Evolutionary conservation across 371 early-diverging fungal genomes (phyloP).

Genomic region (Gilbertella persicaria): DNA sequence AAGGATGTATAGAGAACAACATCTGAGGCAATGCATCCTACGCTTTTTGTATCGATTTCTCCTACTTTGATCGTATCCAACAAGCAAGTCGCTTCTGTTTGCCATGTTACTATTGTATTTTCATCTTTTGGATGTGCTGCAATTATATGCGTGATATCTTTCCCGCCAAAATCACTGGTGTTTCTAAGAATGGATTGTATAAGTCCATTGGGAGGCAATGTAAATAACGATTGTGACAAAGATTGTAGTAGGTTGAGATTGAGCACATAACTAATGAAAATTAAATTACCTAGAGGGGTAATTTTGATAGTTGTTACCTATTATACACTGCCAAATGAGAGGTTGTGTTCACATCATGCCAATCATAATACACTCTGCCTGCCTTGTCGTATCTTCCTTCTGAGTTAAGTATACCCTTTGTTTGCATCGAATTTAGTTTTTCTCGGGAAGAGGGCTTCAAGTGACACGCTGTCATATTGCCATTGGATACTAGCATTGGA

Average conservation of each 20-base stretch:
- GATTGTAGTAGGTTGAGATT: constrained; percentile 44
- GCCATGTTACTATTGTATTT: constrained; percentile 24
- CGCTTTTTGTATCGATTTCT: constrained; percentile 71
- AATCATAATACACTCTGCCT: constrained; percentile 72
- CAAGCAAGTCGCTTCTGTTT: constrained; percentile 59
- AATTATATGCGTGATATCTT: constrained; percentile 44
- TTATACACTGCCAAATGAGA: constrained; percentile 74
- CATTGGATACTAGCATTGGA: constrained; percentile 50
- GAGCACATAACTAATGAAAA: constrained; percentile 39
- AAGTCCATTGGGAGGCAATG: constrained; percentile 35
- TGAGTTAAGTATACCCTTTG: constrained; percentile 36
- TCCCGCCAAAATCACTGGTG: constrained; percentile 27
- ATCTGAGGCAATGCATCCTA: constrained; percentile 74
- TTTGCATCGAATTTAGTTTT: constrained; percentile 35
- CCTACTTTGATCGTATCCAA: constrained; percentile 73
- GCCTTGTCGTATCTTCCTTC: constrained; percentile 49
- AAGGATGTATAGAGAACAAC: constrained; percentile 56
- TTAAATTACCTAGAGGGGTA: neutral
- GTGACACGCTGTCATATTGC: constrained; percentile 69
- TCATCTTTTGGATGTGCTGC: constrained; percentile 19
- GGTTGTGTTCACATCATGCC: constrained; percentile 62
- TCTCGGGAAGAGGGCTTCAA: constrained; percentile 41
- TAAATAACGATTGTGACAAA: constrained; percentile 30
- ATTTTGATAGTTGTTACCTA: constrained; percentile 41
- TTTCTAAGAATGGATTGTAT: constrained; percentile 31